Evolutionary conservation across 169 alveolate species (phyloP), one percentile per base, ranked within the genome.

Genomic region (Eimeria sp.): DNA sequence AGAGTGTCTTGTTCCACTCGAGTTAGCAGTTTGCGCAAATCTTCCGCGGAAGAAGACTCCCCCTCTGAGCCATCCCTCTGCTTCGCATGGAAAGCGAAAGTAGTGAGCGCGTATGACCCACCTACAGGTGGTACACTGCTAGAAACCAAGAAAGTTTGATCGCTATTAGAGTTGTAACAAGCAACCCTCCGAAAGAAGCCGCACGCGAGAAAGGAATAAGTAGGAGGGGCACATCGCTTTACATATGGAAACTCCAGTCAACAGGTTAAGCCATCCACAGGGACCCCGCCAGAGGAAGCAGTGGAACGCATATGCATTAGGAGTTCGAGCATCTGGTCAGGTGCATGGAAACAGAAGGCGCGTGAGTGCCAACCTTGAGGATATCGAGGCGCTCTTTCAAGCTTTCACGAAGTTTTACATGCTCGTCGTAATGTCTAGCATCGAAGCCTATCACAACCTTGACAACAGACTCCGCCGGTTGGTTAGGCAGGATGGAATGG

Each of bases 361-460:
- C 82, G 61, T 61, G 61, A 14, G 47, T 70, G 80, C 93, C 80
- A 86, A 86, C 93, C 93, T 86, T 86, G 20, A 63, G 70, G 9
- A 49, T 86, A 86, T 86, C 82, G 43, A 86, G 93, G 58, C 93
- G 76, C 51, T 63, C 82, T 58, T 86, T 86, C 63, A 86, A 49
- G 47, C 80, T 34, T 63, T 86, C 93, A 61, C 20, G 34, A 22
- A 86, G 93, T 47, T 65, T 93, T 27, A 82, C 88, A 49, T 93
- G 89, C 80, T 93, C 89, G 57, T 93, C 89, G 88, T 93, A 93
- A 54, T 93, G 94, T n/a, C 88, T 54, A 70, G 67, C 82, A 34
- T 93, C 94, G 65, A 93, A 93, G 73, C 96, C 96, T 47, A 93
- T 93, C 57, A 93, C 96, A 51, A 93, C 96, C 75, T 93, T 93